Conservation (phyloP, 805 yeast genomes). For the Monosporozyma solicola region DNA sequence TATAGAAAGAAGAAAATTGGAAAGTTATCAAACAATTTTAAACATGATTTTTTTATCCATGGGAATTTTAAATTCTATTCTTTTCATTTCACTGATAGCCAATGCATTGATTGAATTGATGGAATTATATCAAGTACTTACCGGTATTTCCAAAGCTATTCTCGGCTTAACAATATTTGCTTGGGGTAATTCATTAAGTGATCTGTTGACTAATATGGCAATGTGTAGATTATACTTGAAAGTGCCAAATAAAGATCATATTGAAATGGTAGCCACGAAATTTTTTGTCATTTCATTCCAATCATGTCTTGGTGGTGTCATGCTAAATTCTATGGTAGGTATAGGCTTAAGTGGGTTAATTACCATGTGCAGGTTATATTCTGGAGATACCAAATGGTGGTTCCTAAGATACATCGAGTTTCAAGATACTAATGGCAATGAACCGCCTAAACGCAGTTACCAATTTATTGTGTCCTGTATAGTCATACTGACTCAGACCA, state of each 20-base stretch:
- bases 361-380: conserved; percentile 24
- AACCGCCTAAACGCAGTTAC: conserved; percentile 3
- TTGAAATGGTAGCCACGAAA: conserved; percentile 36
- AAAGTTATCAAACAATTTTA: conserved; percentile 11
- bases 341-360: conserved; percentile 69
- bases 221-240: conserved; percentile 50
- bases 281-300: conserved; percentile 84
- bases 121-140: conserved; percentile 26
- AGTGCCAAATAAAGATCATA: conserved; percentile 16
- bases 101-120: conserved; percentile 29
- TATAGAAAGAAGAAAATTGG: conserved; percentile 13
- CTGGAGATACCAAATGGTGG: conserved; percentile 15
- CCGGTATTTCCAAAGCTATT: conserved; percentile 62
- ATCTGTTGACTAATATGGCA: conserved; percentile 75
- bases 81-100: conserved; percentile 29
- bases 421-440: conserved; percentile 5
- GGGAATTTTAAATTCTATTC: conserved; percentile 26
- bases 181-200: conserved; percentile 89
- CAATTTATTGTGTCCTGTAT: conserved; percentile 23
- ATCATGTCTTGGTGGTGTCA: conserved; percentile 91
- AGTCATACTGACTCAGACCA: conserved; percentile 17
- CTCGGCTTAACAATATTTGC: conserved; percentile 91
- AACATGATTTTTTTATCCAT: conserved; percentile 12
- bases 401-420: conserved; percentile 17
- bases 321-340: conserved; percentile 70